These are phyloP conservation scores for Dicorynia guianensis DNA, from an alignment of 306 rosid genomes.

Conservation along the genomic window DNA sequence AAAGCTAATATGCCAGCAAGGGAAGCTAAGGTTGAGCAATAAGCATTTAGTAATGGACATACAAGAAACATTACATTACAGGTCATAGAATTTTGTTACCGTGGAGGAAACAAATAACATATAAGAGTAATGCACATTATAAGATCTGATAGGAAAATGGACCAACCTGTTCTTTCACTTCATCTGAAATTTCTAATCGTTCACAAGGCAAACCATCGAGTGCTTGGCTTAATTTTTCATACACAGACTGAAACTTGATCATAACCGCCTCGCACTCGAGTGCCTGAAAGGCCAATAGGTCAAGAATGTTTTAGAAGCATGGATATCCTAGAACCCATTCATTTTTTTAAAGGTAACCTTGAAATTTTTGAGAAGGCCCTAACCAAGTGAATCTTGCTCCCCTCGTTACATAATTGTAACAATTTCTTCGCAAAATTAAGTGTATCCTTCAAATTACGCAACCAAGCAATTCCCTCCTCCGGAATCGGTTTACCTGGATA, in stretches of 20 bases:
- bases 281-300: conserved; percentile 44
- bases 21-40: no score
- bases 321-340: background rate
- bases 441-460: conserved; percentile 46
- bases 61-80: no score
- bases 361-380: background rate
- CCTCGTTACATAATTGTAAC: conserved; percentile 54
- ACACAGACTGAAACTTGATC: conserved; percentile 53
- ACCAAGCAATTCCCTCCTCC: conserved; percentile 45
- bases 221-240: conserved; percentile 54
- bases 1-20: no score
- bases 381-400: conserved; percentile 64
- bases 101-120: no score
- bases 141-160: background rate
- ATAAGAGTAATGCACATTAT: no score
- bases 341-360: background rate
- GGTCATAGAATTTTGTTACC: no score
- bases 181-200: conserved; percentile 62
- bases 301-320: background rate
- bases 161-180: conserved; percentile 63
- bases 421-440: conserved; percentile 53
- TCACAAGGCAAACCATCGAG: conserved; percentile 52
- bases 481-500: conserved; percentile 50
- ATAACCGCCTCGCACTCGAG: conserved; percentile 66
- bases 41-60: no score